Percentiles rank a stretch among this genome's conserved stretches.
phyloP scores from a whole-genome alignment of 2,329 filamentous ascomycete genomes.

The Cercospora canescens region DNA sequence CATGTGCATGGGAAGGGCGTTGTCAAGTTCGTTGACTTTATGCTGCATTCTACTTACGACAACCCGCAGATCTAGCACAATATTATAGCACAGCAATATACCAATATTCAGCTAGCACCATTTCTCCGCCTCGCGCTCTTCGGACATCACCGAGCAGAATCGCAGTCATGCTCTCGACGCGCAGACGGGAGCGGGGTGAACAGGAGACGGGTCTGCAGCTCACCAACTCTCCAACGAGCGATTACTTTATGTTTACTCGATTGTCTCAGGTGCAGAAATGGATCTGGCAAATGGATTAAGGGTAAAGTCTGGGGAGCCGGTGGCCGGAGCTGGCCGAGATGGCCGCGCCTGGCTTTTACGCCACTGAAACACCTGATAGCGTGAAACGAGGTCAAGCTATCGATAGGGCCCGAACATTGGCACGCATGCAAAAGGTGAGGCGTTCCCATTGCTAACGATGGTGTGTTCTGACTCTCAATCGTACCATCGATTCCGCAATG shows the following conservation, averaged over 20 bases:
- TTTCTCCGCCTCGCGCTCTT: not conserved
- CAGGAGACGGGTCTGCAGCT: not conserved
- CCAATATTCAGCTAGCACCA: not conserved
- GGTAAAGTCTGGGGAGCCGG: not conserved
- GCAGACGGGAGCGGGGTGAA: not conserved
- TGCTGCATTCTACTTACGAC: not conserved
- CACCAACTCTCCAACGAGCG: too few relatives aligned
- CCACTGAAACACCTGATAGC: conserved; percentile 12
- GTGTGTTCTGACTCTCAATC: not conserved
- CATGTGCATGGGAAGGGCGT: not conserved
- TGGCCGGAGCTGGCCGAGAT: conserved; percentile 7
- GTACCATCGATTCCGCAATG: not conserved
- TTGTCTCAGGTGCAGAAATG: conserved; percentile 6
- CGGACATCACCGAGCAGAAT: not conserved
- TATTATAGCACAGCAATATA: not conserved
- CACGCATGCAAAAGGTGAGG: not conserved
- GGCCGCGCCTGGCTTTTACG: not conserved
- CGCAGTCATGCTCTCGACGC: not conserved
- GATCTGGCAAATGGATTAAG: not conserved
- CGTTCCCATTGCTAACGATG: not conserved
- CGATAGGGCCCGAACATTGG: conserved; percentile 10
- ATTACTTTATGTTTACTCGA: conserved; percentile 5
- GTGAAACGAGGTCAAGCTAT: conserved; percentile 3
- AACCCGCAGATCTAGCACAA: not conserved
- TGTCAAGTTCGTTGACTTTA: not conserved